These are phyloP conservation scores for Naganishia liquefaciens DNA, from an alignment of 1,284 basidiomycete species.

Conservation along the genomic window DNA sequence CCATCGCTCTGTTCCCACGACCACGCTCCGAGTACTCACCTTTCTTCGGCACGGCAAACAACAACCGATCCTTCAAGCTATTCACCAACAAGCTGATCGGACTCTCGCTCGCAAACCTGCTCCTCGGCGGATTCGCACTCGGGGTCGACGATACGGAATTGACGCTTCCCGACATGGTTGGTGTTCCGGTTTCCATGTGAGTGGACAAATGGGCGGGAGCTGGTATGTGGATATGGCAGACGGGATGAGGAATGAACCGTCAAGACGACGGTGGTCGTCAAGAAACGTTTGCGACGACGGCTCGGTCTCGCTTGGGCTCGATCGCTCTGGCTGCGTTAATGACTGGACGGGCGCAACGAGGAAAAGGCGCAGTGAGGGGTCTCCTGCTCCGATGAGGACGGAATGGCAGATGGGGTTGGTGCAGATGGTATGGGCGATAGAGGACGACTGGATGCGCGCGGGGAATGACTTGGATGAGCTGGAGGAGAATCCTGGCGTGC, in stretches of 20 bases:
- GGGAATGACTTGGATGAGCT: too few relatives aligned
- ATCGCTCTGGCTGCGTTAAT: not conserved
- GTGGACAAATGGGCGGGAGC: not conserved
- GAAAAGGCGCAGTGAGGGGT: not conserved
- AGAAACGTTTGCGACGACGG: too few relatives aligned
- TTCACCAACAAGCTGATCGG: constrained; percentile 58
- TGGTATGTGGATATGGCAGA: not conserved
- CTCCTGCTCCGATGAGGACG: not conserved
- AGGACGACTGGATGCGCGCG: too few relatives aligned
- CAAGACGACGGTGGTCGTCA: not conserved
- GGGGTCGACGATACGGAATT: constrained; percentile 30
- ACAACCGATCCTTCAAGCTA: constrained; percentile 67
- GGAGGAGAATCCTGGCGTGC: too few relatives aligned
- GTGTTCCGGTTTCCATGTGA: constrained; percentile 22
- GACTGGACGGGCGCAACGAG: not conserved
- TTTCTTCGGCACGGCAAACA: constrained; percentile 98
- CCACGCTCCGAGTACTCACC: too few relatives aligned
- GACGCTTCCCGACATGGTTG: constrained; percentile 19
- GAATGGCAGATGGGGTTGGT: not conserved
- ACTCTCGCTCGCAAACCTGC: constrained; percentile 51
- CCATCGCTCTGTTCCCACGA: not conserved
- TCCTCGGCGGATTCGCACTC: constrained; percentile 33
- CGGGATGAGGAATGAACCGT: too few relatives aligned
- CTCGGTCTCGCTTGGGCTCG: not conserved
- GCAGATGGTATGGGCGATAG: too few relatives aligned